A percentile compares a stretch with the other conserved stretches of the same genome.
Evolutionary conservation across 2,329 filamentous ascomycete species (phyloP).

Genomic region (Hypoxylon sp.): DNA sequence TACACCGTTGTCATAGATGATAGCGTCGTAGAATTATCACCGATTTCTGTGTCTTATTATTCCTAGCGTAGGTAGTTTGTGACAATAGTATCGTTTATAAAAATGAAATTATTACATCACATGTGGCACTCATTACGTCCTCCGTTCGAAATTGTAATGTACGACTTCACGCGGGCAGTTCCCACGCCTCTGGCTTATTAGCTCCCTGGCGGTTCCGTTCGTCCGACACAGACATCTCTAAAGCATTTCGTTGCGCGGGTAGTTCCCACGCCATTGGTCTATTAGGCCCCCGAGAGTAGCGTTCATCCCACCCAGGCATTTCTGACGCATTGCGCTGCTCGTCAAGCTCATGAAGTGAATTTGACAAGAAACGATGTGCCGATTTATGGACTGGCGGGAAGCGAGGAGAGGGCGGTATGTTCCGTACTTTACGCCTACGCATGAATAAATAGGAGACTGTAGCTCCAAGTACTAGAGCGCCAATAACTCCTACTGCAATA

Average conservation of each 20-base stretch:
- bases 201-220: neutral
- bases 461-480: conserved; percentile 15
- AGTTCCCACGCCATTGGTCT: conserved; percentile 24
- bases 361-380: neutral
- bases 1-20: neutral
- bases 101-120: neutral
- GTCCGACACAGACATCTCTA: conserved; percentile 23
- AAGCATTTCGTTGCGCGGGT: neutral
- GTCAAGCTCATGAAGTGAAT: conserved; percentile 17
- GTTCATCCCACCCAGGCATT: conserved; percentile 21
- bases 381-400: neutral
- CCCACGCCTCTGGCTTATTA: conserved; percentile 19
- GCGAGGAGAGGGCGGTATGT: neutral
- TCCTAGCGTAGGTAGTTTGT: neutral
- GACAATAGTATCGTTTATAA: neutral
- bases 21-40: neutral
- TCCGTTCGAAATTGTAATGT: neutral
- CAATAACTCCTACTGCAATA: conserved; percentile 23
- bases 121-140: neutral
- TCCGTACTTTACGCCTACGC: conserved; percentile 6
- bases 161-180: conserved; percentile 20
- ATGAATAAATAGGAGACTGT: conserved; percentile 15
- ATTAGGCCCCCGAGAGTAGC: neutral
- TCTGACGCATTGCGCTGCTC: conserved; percentile 11
- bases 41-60: neutral